Evolutionary conservation across 306 rosid genomes (phyloP), one percentile per base, ranked within the genome.

Genomic region (Albizia julibrissin): DNA sequence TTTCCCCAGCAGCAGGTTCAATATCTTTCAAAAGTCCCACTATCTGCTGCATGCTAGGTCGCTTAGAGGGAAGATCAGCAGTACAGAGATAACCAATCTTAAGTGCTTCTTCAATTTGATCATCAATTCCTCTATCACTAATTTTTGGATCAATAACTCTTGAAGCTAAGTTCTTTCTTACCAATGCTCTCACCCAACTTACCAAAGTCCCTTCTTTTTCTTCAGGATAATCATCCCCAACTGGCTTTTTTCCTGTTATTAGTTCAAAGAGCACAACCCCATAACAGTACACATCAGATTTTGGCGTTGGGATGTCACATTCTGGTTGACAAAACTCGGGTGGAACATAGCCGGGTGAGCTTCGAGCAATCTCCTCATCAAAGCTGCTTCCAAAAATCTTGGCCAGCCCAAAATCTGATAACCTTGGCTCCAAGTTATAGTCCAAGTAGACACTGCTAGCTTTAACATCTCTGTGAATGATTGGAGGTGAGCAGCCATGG

Each of bases 401-500:
- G 1, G 97, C 99, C 80, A 95, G 81, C 49, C 99, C 99, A 82
- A 92, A 95, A 88, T 95, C 99, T 37, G 99, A 93, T 76, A 95
- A 80, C 72, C 99, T 91, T 5, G 99, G 98, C 86, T 95, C 99
- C 75, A 95, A 87, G 76, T 93, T 89, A 81, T 90, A 90, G 40
- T 95, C 99, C 81, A 95, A 90, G 77, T 93, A 95, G 50, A 95
- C 97, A 67, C 97, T 95, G 86, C 98, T 93, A 76, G 97, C 99
- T 70, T 93, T 95, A 24, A 94, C 93, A 56, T 88, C 99, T 85
- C 97, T 89, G 24, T 96, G 99, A 49, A 91, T 94, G 56, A 96
- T 96, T 31, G 99, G 93, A 72, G 99, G 99, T 4, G 96, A 96
- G 74, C 99, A 96, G n/a, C 99, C 98, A 73, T 96, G 99, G 72